phyloP scores from a whole-genome alignment of 495 filamentous ascomycete genomes.

The Penicillium canariense region DNA sequence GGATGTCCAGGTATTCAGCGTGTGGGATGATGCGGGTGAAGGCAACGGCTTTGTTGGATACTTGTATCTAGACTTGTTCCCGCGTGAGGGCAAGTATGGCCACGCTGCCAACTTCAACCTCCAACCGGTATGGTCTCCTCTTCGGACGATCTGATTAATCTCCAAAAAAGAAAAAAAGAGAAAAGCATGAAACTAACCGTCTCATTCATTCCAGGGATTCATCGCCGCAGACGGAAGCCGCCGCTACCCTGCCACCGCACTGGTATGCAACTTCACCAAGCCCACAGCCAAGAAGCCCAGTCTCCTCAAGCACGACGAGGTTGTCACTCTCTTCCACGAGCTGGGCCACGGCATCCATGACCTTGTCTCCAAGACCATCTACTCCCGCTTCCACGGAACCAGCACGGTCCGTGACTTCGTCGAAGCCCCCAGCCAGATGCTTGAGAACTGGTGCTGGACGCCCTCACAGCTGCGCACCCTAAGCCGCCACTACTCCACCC shows the following conservation, averaged over 20 bases:
- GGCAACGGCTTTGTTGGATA: constrained; percentile 69
- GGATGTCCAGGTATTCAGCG: constrained; percentile 66
- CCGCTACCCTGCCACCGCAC: constrained; percentile 64
- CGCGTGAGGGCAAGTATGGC: constrained; percentile 64
- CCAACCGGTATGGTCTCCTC: constrained; percentile 51
- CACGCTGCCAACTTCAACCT: constrained; percentile 79
- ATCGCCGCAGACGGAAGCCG: constrained; percentile 56
- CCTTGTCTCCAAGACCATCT: constrained; percentile 61
- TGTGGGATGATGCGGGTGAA: constrained; percentile 66
- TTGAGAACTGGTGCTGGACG: constrained; percentile 78
- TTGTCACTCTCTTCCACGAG: constrained; percentile 72
- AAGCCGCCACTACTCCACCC: constrained; percentile 62
- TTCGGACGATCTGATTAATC: background rate
- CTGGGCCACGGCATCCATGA: constrained; percentile 75
- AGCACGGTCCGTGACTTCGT: constrained; percentile 70
- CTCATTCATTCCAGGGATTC: constrained; percentile 44
- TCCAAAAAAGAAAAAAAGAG: background rate
- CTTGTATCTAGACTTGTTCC: constrained; percentile 67
- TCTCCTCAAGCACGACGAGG: constrained; percentile 69
- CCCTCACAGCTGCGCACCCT: constrained; percentile 64
- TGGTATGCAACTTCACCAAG: constrained; percentile 73
- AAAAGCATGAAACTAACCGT: background rate
- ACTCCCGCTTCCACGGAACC: constrained; percentile 74
- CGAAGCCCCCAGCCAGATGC: constrained; percentile 70
- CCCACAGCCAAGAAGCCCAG: constrained; percentile 66